Conservation (phyloP, 148 eudicot genomes). For the Chenopodium album region DNA sequence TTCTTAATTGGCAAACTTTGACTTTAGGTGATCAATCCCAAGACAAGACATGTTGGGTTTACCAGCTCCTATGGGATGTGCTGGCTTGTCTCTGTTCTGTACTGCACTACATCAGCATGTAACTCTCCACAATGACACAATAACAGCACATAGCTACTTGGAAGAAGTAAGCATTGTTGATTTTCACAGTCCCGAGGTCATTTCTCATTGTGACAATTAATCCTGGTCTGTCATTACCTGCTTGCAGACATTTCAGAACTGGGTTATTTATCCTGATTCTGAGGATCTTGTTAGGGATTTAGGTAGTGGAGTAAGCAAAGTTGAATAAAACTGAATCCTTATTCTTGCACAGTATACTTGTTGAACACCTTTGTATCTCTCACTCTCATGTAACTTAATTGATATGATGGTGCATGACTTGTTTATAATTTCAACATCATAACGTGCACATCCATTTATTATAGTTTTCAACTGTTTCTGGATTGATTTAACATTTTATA, state of each 20-base stretch:
- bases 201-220: not conserved
- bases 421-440: not conserved
- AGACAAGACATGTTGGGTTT: not conserved
- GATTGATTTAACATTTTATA: not conserved
- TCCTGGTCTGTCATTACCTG: slow-evolving; percentile 19
- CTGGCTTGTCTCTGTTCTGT: not conserved
- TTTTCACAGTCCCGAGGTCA: not conserved
- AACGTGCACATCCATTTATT: too few species aligned
- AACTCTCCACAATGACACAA: not conserved
- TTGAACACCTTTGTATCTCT: not conserved
- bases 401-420: not conserved
- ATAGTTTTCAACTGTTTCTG: not conserved
- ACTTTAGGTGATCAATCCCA: not conserved
- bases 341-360: not conserved
- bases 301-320: not conserved
- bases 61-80: not conserved
- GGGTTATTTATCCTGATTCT: not conserved
- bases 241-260: slow-evolving; percentile 5
- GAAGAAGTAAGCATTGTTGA: not conserved
- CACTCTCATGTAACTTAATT: not conserved
- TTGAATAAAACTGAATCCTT: too few species aligned
- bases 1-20: not conserved
- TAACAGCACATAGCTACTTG: not conserved
- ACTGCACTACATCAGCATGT: not conserved
- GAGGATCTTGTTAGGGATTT: not conserved